Evolutionary conservation across 1,284 basidiomycete genomes (phyloP).

Genomic region (Filobasidium uniguttulatum): DNA sequence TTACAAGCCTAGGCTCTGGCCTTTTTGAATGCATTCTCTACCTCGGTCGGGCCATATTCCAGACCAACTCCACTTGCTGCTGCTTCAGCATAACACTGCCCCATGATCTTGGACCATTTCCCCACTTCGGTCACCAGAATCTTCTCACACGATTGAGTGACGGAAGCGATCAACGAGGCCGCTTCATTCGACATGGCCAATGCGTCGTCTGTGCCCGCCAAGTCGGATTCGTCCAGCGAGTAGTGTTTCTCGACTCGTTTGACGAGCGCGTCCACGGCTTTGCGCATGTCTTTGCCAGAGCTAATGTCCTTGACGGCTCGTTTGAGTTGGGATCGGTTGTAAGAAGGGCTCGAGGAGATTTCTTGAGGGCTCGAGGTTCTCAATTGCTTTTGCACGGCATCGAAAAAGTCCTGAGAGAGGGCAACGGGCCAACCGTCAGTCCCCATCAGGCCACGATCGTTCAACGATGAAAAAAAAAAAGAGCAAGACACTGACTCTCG

Average conservation of each 20-base stretch:
- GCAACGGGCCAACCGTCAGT: not conserved
- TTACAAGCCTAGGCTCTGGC: not conserved
- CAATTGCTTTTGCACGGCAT: slow-evolving; percentile 73
- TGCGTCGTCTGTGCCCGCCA: slow-evolving; percentile 7
- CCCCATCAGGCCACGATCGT: not conserved
- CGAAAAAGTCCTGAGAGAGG: slow-evolving; percentile 71
- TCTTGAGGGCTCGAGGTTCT: slow-evolving; percentile 62
- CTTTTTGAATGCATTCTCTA: slow-evolving; percentile 56
- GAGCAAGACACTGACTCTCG: slow-evolving; percentile 72
- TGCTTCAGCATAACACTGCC: slow-evolving; percentile 57
- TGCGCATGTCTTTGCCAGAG: slow-evolving; percentile 68
- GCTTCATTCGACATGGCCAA: slow-evolving; percentile 22
- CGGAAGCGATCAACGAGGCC: slow-evolving; percentile 58
- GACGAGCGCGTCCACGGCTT: slow-evolving; percentile 63
- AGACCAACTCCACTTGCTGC: slow-evolving; percentile 45
- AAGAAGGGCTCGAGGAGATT: slow-evolving; percentile 60
- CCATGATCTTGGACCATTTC: slow-evolving; percentile 52
- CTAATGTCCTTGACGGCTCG: slow-evolving; percentile 75
- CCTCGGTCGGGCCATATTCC: slow-evolving; percentile 61
- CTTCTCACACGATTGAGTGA: slow-evolving; percentile 78
- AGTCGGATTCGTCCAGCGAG: slow-evolving; percentile 25
- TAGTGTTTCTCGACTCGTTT: slow-evolving; percentile 95
- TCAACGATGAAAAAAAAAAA: not conserved
- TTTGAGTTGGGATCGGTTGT: slow-evolving; percentile 63
- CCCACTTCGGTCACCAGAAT: slow-evolving; percentile 61